Conservation (phyloP, 768 basidiomycete genomes). For the Strobilomyces echinocephalus region DNA sequence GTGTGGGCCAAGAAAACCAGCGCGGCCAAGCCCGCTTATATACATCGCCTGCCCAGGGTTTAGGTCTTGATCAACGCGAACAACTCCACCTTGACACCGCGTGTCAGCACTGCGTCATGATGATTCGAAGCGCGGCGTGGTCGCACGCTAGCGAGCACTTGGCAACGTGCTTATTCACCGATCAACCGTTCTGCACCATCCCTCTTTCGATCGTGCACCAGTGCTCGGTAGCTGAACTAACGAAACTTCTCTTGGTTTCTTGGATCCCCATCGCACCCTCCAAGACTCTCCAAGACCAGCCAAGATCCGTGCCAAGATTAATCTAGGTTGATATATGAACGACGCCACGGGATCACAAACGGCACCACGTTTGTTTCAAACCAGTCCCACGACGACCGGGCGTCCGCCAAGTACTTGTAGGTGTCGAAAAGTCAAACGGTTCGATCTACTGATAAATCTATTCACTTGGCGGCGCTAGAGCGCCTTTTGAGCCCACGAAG, state of each 20-base stretch:
- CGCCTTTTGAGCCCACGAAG: neutral
- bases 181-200: neutral
- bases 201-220: neutral
- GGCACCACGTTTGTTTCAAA: neutral
- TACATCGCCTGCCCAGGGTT: slow-evolving; percentile 3
- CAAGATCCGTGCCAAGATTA: neutral
- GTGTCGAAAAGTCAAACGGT: slow-evolving; percentile 13
- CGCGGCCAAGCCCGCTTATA: neutral
- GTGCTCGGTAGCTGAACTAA: neutral
- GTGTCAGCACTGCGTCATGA: neutral
- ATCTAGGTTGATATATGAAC: neutral
- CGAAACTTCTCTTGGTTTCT: neutral
- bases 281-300: too few relatives aligned
- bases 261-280: neutral
- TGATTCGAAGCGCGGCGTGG: neutral
- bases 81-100: slow-evolving; percentile 3
- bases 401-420: neutral
- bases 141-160: neutral
- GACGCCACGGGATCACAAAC: neutral
- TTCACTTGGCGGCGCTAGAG: slow-evolving; percentile 9
- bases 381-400: neutral
- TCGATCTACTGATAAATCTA: slow-evolving; percentile 4
- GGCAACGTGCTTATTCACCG: neutral
- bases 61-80: neutral
- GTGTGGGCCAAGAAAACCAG: too few relatives aligned